Evolutionary conservation across 306 rosid species (phyloP).

Genomic region (Abrus precatorius): DNA sequence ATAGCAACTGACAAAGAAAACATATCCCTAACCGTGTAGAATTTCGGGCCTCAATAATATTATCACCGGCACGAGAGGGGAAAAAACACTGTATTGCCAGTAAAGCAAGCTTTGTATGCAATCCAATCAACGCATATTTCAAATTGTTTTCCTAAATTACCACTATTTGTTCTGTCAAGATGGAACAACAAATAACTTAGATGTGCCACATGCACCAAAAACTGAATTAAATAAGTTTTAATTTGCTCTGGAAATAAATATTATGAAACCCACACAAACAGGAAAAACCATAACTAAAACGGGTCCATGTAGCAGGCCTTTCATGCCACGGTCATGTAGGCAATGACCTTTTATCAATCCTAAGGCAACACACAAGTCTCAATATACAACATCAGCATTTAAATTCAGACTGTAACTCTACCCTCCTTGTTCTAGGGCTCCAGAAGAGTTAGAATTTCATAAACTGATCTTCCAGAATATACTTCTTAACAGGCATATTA

Average conservation of each 20-base stretch:
- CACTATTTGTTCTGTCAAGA: conserved; percentile 13
- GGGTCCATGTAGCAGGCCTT: background rate
- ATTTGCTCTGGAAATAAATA: conserved; percentile 1
- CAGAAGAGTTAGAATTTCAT: conserved; percentile 17
- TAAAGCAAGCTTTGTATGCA: conserved; percentile 28
- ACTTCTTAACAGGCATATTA: background rate
- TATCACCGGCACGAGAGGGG: background rate
- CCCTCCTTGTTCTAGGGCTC: background rate
- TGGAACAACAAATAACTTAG: background rate
- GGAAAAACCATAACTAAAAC: background rate
- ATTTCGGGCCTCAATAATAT: conserved; percentile 25
- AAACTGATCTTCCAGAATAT: conserved; percentile 8
- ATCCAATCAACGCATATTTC: conserved; percentile 24
- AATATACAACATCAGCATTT: background rate
- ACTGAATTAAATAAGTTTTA: background rate
- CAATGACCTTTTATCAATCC: background rate
- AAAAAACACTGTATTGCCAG: background rate
- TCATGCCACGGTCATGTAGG: conserved; percentile 11
- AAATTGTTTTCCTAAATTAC: background rate
- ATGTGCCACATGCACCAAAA: background rate
- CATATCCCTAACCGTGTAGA: conserved; percentile 17
- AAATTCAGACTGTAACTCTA: conserved; percentile 3
- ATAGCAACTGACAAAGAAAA: conserved; percentile 1
- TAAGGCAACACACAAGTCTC: conserved; percentile 4
- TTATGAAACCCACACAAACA: conserved; percentile 1